Evolutionary conservation across 306 rosid genomes (phyloP).

Genomic region (Geum urbanum): DNA sequence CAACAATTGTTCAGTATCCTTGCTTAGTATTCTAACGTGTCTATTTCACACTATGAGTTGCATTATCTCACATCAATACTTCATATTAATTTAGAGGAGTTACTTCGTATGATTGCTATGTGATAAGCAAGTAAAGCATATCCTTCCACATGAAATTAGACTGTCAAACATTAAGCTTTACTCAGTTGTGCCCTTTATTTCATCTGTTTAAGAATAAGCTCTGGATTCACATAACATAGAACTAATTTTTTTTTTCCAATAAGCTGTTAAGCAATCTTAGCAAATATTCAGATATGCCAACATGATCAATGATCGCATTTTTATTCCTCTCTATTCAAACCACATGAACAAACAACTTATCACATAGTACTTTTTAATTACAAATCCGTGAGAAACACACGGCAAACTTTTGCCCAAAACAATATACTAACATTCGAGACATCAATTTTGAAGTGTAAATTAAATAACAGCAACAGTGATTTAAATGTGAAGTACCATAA

Average conservation of each 20-base stretch:
- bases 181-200: background rate
- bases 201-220: background rate
- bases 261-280: background rate
- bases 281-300: background rate
- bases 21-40: background rate
- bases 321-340: background rate
- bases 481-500: no score
- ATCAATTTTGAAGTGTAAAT: no score
- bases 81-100: background rate
- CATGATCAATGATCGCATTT: background rate
- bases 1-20: background rate
- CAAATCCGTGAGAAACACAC: no score
- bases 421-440: no score
- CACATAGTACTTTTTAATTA: no score
- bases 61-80: background rate
- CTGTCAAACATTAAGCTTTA: background rate
- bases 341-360: no score
- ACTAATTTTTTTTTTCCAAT: background rate
- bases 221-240: background rate
- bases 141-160: background rate
- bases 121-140: background rate
- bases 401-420: no score
- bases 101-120: background rate
- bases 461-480: no score
- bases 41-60: background rate